Percentiles rank a stretch among this genome's conserved stretches.
Conservation (phyloP, 2,329 filamentous ascomycete species). For the Talaromyces sp. region DNA sequence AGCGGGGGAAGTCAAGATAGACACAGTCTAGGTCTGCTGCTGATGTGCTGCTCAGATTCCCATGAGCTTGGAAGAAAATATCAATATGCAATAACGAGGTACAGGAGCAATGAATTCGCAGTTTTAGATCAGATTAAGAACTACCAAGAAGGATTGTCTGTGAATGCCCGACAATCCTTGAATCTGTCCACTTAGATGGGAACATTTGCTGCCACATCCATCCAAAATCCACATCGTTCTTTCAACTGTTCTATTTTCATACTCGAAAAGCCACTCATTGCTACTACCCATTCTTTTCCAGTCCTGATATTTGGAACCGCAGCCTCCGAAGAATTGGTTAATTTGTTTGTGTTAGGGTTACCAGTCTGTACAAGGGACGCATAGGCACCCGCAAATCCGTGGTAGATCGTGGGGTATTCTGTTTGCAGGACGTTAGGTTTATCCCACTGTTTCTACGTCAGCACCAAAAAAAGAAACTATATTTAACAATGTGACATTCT, state of each 20-base stretch:
- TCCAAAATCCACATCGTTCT: not conserved
- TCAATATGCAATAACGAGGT: not conserved
- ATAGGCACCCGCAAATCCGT: constrained; percentile 58
- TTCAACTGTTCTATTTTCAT: not conserved
- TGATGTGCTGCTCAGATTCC: not conserved
- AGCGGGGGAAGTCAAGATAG: not conserved
- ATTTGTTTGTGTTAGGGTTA: constrained; percentile 56
- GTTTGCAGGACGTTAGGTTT: constrained; percentile 45
- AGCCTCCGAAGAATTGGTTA: constrained; percentile 44
- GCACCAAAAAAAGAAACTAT: not conserved
- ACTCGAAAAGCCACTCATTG: not conserved
- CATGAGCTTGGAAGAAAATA: not conserved
- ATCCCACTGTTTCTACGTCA: not conserved
- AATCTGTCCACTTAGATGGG: not conserved
- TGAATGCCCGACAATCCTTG: not conserved
- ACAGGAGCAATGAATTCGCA: not conserved
- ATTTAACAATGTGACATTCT: not conserved
- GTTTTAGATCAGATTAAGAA: not conserved
- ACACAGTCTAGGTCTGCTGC: not conserved
- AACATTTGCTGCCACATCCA: not conserved
- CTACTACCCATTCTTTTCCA: not conserved
- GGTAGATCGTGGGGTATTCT: constrained; percentile 53
- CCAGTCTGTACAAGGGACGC: constrained; percentile 60
- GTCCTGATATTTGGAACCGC: not conserved
- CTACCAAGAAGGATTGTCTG: not conserved